These are phyloP conservation scores for Myriangium duriaei DNA, from an alignment of 2,329 filamentous ascomycete genomes.

Conservation along the genomic window DNA sequence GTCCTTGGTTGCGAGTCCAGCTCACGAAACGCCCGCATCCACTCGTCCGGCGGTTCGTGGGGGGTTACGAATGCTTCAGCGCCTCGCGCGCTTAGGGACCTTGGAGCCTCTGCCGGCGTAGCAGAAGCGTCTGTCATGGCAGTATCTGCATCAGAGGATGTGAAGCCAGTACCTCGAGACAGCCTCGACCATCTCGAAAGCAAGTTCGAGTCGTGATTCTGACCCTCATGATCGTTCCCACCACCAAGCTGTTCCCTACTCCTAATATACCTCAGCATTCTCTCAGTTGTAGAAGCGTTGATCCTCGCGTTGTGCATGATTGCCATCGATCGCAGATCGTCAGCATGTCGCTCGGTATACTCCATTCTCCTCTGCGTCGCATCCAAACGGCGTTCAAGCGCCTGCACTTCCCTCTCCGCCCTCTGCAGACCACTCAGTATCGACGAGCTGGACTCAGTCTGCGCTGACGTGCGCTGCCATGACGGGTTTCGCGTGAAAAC, in stretches of 20 bases:
- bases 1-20: not conserved
- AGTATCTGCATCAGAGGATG: not conserved
- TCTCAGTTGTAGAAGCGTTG: slow-evolving; percentile 20
- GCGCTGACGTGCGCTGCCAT: too few relatives aligned
- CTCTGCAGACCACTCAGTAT: slow-evolving; percentile 10
- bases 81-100: not conserved
- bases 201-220: slow-evolving; percentile 6
- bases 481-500: slow-evolving; percentile 7
- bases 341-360: slow-evolving; percentile 17
- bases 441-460: slow-evolving; percentile 13
- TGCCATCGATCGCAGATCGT: slow-evolving; percentile 20
- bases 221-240: slow-evolving; percentile 12
- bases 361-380: slow-evolving; percentile 19
- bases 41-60: too few relatives aligned
- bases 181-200: slow-evolving; percentile 5
- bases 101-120: not conserved
- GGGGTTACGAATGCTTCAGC: not conserved
- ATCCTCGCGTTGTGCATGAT: slow-evolving; percentile 21
- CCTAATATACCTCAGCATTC: slow-evolving; percentile 29
- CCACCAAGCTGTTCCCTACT: slow-evolving; percentile 22
- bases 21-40: slow-evolving; percentile 2
- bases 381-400: slow-evolving; percentile 17
- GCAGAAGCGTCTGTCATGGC: slow-evolving; percentile 3
- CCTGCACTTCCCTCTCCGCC: slow-evolving; percentile 16
- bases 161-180: slow-evolving; percentile 1